Base-by-base conservation (phyloP, 306 rosid species). In the Gynostemma pentaphyllum region DNA sequence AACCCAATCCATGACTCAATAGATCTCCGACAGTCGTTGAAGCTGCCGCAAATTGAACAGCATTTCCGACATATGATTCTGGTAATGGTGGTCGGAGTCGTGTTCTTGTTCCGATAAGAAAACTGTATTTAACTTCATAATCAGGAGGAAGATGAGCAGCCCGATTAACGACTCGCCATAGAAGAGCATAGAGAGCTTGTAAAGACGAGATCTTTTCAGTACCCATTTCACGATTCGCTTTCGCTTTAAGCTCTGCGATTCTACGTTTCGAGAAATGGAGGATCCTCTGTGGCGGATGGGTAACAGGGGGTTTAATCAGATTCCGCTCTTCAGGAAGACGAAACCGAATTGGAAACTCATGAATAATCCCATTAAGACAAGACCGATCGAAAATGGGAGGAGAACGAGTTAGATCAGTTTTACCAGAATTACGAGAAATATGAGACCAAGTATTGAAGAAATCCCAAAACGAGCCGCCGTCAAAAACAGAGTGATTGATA, bases 381-480 rank as follows among this genome's bases (percentile, higher is more conserved):
- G 55, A 27, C 8, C 62, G 73, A 4, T 55, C 12, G 5, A 71
- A 21, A 0, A 27, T 0, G 0, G 60, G 76, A 1, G 13, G 66
- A 14, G 68, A 44, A 4, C 51, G 30, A 21, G 41, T 9, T 8
- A 7, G 1, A 9, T 53, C 9, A 23, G 64, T 11, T 0, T 16
- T 0, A 0, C 0, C 1, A 24, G 60, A n/a, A n/a, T n/a, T 46
- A 0, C 75, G 68, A 9, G 82, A 77, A 34, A 77, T 59, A 50
- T 81, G 70, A 5, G 80, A 53, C 78, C 78, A 81, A 1, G 80
- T 69, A 44, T 81, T 78, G 57, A 81, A 34, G 68, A 81, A 72
- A 56, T 30, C 70, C 80, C 83, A 81, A 14, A 75, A 72, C 22
- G 77, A 62, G 2, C 45, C 37, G 69, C 79, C 81, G 18, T 81